These are phyloP conservation scores for Phytophthora pinifolia DNA, from an alignment of 352 stramenopile genomes.

Conservation along the genomic window DNA sequence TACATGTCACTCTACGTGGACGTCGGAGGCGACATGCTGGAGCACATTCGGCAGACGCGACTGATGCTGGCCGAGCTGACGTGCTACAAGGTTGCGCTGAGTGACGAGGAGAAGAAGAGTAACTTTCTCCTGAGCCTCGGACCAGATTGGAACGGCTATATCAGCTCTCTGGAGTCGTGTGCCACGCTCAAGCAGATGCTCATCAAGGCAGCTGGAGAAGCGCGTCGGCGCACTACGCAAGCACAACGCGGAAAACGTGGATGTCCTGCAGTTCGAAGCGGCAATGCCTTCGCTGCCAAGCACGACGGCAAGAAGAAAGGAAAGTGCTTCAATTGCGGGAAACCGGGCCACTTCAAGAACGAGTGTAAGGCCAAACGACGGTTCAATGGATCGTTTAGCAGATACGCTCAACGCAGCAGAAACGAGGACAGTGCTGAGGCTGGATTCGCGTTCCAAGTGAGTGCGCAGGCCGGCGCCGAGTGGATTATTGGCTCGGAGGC, in stretches of 20 bases:
- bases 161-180: conserved; percentile 6
- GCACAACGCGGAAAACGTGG: conserved; percentile 1
- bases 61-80: conserved; percentile 8
- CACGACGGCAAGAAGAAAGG: no score
- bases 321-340: no score
- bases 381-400: no score
- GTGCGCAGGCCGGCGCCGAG: no score
- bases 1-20: no score
- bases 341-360: no score
- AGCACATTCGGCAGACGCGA: conserved; percentile 7
- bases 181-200: conserved; percentile 4
- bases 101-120: conserved; percentile 7
- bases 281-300: conserved; percentile 4
- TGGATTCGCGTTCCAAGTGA: no score
- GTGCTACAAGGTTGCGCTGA: conserved; percentile 10
- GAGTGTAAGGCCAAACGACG: no score
- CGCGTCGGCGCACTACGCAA: conserved; percentile 2
- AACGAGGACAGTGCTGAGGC: no score
- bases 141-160: conserved; percentile 16
- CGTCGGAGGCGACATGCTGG: no score
- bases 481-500: no score
- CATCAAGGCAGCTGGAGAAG: conserved; percentile 11
- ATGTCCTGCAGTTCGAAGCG: neutral
- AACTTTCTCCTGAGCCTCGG: conserved; percentile 13
- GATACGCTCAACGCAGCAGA: no score